Evolutionary conservation across 352 stramenopile species (phyloP).

Genomic region (Saprolegnia parasitica): DNA sequence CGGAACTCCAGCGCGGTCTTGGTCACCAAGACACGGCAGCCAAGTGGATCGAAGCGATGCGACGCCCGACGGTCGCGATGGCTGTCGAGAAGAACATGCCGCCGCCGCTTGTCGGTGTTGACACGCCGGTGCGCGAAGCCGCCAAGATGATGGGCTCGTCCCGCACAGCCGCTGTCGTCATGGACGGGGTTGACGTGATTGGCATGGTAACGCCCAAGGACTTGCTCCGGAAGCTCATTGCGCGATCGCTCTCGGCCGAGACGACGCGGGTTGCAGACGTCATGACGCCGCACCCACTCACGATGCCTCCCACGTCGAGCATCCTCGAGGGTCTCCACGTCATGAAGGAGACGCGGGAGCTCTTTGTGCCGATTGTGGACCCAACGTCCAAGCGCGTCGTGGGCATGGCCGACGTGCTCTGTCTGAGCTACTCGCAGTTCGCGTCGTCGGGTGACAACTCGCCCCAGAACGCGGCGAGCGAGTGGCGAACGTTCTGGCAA

Average conservation of each 20-base stretch:
- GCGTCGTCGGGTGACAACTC: conserved; percentile 39
- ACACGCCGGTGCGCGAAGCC: conserved; percentile 60
- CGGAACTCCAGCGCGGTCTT: conserved; percentile 66
- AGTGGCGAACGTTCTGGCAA: conserved; percentile 87
- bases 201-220: conserved; percentile 85
- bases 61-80: conserved; percentile 72
- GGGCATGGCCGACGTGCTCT: conserved; percentile 85
- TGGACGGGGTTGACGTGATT: conserved; percentile 57
- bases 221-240: conserved; percentile 79
- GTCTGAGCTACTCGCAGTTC: conserved; percentile 84
- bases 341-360: conserved; percentile 79
- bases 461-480: conserved; percentile 42
- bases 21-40: conserved; percentile 34
- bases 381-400: conserved; percentile 58
- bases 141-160: conserved; percentile 82
- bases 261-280: conserved; percentile 76
- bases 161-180: conserved; percentile 81
- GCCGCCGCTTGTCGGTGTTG: conserved; percentile 67
- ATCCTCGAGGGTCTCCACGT: conserved; percentile 79
- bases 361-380: conserved; percentile 81
- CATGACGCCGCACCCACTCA: conserved; percentile 80
- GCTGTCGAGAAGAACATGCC: conserved; percentile 76
- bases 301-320: conserved; percentile 62
- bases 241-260: conserved; percentile 68
- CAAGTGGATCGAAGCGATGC: conserved; percentile 89